These are phyloP conservation scores for Geoglossum glabrum DNA, from an alignment of 495 filamentous ascomycete species.

Conservation along the genomic window DNA sequence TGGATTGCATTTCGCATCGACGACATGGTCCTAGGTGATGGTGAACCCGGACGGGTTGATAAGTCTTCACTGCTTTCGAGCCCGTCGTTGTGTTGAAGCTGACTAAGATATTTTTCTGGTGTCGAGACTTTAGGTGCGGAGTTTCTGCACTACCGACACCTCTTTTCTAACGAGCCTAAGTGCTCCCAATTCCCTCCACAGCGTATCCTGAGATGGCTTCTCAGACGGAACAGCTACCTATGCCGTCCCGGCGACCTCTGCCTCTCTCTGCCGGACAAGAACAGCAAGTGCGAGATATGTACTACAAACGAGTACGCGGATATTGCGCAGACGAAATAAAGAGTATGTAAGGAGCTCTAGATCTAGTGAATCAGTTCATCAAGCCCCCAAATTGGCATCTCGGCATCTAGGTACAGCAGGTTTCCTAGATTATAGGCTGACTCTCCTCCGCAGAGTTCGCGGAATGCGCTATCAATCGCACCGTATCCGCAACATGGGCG, in stretches of 20 bases:
- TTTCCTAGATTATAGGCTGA: not conserved
- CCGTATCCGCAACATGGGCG: conserved; percentile 63
- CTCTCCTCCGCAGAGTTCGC: conserved; percentile 47
- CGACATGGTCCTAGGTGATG: conserved; percentile 34
- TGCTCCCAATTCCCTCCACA: not conserved
- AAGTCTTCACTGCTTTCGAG: not conserved
- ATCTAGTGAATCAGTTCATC: not conserved
- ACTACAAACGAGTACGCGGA: conserved; percentile 64
- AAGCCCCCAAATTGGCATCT: not conserved
- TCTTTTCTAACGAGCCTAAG: not conserved
- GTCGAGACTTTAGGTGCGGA: too few relatives aligned
- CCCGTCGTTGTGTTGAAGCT: too few relatives aligned
- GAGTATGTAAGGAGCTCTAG: conserved; percentile 28
- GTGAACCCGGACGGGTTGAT: not conserved
- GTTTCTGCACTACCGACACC: not conserved
- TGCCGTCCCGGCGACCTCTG: conserved; percentile 58
- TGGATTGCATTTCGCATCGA: conserved; percentile 68
- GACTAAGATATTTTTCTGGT: too few relatives aligned
- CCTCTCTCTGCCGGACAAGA: conserved; percentile 89
- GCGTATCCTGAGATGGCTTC: not conserved
- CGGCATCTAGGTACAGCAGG: too few relatives aligned
- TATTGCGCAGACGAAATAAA: conserved; percentile 72
- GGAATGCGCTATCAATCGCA: conserved; percentile 67
- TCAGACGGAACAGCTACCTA: conserved; percentile 10
- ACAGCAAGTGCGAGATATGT: conserved; percentile 72